A percentile compares a stretch with the other conserved stretches of the same genome.
Evolutionary conservation across 306 rosid species (phyloP).

Genomic region (Hippophae rhamnoides): DNA sequence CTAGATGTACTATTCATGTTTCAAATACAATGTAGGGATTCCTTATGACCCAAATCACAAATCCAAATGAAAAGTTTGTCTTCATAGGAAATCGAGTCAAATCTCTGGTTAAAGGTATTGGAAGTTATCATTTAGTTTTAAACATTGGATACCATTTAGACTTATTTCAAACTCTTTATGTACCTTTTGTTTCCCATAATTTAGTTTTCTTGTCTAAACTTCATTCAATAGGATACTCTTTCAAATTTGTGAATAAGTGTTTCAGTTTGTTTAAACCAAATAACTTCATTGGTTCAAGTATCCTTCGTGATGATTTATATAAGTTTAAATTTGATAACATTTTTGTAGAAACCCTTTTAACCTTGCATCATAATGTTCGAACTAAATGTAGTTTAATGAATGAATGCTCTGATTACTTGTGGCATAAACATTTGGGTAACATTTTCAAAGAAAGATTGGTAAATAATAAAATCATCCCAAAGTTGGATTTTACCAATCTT

Average conservation of each 20-base stretch:
- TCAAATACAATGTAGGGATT: too few species aligned
- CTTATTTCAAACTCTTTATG: neutral
- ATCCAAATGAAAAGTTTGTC: too few species aligned
- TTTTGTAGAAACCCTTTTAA: too few species aligned
- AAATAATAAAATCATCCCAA: neutral
- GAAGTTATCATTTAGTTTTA: too few species aligned
- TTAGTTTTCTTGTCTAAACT: too few species aligned
- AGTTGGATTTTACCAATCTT: neutral
- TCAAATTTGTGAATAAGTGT: constrained; percentile 1
- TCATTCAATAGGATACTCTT: neutral
- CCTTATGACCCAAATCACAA: too few species aligned
- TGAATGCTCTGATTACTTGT: neutral
- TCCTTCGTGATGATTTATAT: neutral
- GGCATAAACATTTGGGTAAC: neutral
- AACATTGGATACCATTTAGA: neutral
- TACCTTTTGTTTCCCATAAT: neutral
- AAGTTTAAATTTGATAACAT: neutral
- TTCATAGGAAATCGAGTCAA: too few species aligned
- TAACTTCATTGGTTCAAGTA: neutral
- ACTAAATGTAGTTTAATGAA: neutral
- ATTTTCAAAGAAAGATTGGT: neutral
- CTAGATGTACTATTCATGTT: too few species aligned
- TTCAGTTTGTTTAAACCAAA: neutral
- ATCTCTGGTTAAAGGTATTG: too few species aligned
- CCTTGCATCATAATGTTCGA: neutral